These are phyloP conservation scores for Orbilia brochopaga DNA, from an alignment of 2,329 filamentous ascomycete species.

Conservation along the genomic window DNA sequence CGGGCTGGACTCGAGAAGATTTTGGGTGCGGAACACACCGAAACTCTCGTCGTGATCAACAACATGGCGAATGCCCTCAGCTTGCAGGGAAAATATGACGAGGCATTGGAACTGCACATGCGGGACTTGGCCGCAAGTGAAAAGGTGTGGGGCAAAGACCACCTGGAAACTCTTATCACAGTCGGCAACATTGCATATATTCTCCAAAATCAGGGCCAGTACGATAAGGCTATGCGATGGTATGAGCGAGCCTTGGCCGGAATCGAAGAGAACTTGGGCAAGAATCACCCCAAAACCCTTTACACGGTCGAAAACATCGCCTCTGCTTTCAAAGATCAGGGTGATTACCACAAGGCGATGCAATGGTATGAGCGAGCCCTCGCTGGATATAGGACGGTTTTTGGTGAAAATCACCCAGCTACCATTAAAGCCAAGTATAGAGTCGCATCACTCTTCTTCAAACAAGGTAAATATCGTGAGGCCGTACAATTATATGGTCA, in stretches of 20 bases:
- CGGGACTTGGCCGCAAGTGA: constrained; percentile 23
- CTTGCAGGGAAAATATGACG: constrained; percentile 16
- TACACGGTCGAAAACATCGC: too few relatives aligned
- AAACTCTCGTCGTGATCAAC: constrained; percentile 37
- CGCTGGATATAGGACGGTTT: too few relatives aligned
- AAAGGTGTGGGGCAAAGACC: constrained; percentile 12
- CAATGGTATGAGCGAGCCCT: too few relatives aligned
- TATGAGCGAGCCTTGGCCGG: constrained; percentile 14
- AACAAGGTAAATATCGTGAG: too few relatives aligned
- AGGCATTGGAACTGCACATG: constrained; percentile 16
- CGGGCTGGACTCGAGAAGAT: constrained; percentile 36
- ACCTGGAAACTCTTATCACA: not conserved
- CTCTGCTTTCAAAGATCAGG: too few relatives aligned
- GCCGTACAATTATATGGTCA: too few relatives aligned
- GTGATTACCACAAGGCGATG: too few relatives aligned
- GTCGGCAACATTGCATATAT: constrained; percentile 7
- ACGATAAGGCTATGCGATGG: constrained; percentile 32
- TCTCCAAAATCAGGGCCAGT: constrained; percentile 13
- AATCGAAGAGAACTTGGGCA: too few relatives aligned
- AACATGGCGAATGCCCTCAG: constrained; percentile 16
- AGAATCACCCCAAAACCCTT: too few relatives aligned
- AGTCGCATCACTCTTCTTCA: too few relatives aligned
- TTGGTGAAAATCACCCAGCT: too few relatives aligned
- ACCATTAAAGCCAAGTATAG: too few relatives aligned
- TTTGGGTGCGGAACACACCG: constrained; percentile 42